A percentile compares a stretch with the other conserved stretches of the same genome.
Evolutionary conservation across 805 yeast species (phyloP).

Genomic region (Candida ficus): DNA sequence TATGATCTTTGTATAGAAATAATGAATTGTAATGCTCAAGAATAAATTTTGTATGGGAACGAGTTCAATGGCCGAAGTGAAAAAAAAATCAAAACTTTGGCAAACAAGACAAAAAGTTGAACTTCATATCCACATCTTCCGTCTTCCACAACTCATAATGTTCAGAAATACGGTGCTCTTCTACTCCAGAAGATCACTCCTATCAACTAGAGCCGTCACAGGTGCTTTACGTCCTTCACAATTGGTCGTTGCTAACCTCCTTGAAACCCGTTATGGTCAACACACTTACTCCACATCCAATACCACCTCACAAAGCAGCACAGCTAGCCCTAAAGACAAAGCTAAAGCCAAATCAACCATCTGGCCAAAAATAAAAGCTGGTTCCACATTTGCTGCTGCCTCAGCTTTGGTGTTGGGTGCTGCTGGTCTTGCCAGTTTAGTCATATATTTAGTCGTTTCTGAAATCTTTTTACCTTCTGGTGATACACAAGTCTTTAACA

Average conservation of each 20-base stretch:
- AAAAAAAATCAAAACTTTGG: background rate
- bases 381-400: constrained; percentile 57
- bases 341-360: constrained; percentile 23
- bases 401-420: constrained; percentile 64
- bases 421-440: constrained; percentile 57
- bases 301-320: constrained; percentile 5
- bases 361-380: constrained; percentile 45
- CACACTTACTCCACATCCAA: constrained; percentile 2
- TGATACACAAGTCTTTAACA: constrained; percentile 84
- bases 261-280: background rate
- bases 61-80: too few relatives aligned
- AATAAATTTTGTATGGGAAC: background rate
- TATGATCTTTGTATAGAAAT: background rate
- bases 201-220: background rate
- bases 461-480: constrained; percentile 87
- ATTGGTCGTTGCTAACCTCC: background rate
- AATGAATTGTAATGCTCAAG: background rate
- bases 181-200: background rate
- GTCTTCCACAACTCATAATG: background rate
- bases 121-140: background rate
- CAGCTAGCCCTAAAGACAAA: background rate
- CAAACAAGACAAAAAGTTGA: background rate
- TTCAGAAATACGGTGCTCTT: background rate
- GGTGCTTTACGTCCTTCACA: background rate
- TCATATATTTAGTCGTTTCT: constrained; percentile 69